Percentiles rank a stretch among this genome's conserved stretches.
These are phyloP conservation scores for Podospora tetraspora DNA, from an alignment of 495 filamentous ascomycete genomes.

Conservation along the genomic window DNA sequence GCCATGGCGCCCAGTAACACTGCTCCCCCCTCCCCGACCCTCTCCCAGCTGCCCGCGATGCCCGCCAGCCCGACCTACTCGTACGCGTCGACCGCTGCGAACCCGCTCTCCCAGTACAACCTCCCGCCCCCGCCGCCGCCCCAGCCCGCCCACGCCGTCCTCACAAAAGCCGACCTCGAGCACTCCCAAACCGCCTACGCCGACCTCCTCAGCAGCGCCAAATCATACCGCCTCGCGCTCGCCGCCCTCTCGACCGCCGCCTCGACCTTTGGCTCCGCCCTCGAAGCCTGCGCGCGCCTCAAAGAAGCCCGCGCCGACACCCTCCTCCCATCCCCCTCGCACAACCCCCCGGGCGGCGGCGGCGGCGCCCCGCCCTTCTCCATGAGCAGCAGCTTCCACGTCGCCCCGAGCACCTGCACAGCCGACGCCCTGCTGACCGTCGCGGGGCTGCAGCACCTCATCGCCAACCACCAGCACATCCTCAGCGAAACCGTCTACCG, in stretches of 20 bases:
- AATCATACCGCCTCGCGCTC: constrained; percentile 55
- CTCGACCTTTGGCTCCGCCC: constrained; percentile 54
- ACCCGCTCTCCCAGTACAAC: constrained; percentile 52
- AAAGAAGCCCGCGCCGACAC: constrained; percentile 53
- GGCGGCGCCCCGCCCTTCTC: constrained; percentile 16
- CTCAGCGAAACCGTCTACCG: constrained; percentile 59
- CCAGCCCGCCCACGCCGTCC: constrained; percentile 48
- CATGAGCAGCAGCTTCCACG: constrained; percentile 45
- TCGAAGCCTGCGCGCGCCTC: constrained; percentile 59
- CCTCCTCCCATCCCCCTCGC: constrained; percentile 13
- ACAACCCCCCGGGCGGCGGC: constrained; percentile 13
- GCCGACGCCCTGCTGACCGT: constrained; percentile 54
- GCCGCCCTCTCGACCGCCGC: constrained; percentile 52
- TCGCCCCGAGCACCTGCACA: constrained; percentile 42
- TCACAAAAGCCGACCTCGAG: constrained; percentile 57
- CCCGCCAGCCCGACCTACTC: constrained; percentile 56
- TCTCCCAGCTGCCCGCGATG: constrained; percentile 47
- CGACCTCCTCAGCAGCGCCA: constrained; percentile 54
- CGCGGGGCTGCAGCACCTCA: constrained; percentile 57
- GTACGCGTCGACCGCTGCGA: constrained; percentile 55
- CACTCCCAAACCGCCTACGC: constrained; percentile 54
- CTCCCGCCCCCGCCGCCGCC: constrained; percentile 55
- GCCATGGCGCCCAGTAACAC: constrained; percentile 1
- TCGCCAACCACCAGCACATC: constrained; percentile 62
- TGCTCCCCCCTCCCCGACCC: constrained; percentile 40